These are phyloP conservation scores for Rhynchospora tenuis DNA, from an alignment of 176 grass and related monocot species.

Conservation along the genomic window DNA sequence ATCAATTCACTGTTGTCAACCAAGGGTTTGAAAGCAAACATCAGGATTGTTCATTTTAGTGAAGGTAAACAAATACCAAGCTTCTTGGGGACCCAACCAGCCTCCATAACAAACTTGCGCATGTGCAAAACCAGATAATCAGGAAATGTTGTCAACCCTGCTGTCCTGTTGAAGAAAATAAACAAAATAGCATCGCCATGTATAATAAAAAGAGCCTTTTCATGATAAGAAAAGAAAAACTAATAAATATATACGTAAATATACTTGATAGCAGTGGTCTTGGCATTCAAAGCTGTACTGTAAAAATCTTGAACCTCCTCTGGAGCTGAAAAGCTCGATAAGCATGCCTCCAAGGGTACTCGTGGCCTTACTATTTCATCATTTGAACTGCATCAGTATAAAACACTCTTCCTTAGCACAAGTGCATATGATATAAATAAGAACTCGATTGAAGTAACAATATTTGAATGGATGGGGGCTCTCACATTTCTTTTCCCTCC, in stretches of 20 bases:
- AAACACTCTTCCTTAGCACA: not conserved
- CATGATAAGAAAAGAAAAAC: not conserved
- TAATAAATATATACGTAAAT: slow-evolving; percentile 20
- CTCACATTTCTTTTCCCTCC: slow-evolving; percentile 88
- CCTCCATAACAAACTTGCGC: slow-evolving; percentile 97
- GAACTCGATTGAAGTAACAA: no score
- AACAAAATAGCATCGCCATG: no score
- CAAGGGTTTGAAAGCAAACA: not conserved
- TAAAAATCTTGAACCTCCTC: slow-evolving; percentile 85
- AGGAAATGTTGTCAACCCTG: slow-evolving; percentile 78
- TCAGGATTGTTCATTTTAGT: not conserved
- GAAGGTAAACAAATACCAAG: slow-evolving; percentile 42
- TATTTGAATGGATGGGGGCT: not conserved
- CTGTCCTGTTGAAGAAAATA: slow-evolving; percentile 42
- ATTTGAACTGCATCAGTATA: slow-evolving; percentile 44
- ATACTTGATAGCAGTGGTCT: slow-evolving; percentile 92
- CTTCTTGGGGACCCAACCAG: slow-evolving; percentile 98
- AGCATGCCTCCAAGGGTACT: slow-evolving; percentile 86
- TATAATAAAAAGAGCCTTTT: not conserved
- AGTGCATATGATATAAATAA: not conserved
- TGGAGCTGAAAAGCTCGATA: slow-evolving; percentile 70
- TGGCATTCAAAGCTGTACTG: slow-evolving; percentile 87
- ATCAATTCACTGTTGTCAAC: not conserved
- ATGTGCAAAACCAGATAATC: slow-evolving; percentile 96
- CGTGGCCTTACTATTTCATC: slow-evolving; percentile 88